A percentile compares a stretch with the other conserved stretches of the same genome.
These are phyloP conservation scores for Phaffia tasmanica DNA, from an alignment of 768 basidiomycete genomes.

Conservation along the genomic window DNA sequence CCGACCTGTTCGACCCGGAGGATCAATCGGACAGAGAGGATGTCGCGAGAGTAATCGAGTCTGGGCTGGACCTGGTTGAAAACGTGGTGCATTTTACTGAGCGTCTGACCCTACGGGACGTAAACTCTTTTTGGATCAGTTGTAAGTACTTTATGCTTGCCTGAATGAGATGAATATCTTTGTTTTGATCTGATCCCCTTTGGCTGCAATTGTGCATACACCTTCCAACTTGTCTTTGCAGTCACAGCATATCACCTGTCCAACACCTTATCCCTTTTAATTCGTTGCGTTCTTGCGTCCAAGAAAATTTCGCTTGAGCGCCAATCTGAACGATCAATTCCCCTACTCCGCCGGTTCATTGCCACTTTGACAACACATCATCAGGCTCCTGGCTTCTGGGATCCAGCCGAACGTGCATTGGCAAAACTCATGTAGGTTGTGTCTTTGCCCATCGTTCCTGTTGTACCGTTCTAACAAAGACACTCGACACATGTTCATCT, in stretches of 20 bases:
- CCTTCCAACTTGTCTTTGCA: background rate
- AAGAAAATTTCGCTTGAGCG: slow-evolving; percentile 1
- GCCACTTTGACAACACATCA: slow-evolving; percentile 15
- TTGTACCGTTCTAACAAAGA: too few relatives aligned
- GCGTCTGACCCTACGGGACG: slow-evolving; percentile 14
- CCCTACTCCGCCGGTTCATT: slow-evolving; percentile 12
- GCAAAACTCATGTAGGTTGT: slow-evolving; percentile 10
- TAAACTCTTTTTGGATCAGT: slow-evolving; percentile 19
- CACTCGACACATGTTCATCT: too few relatives aligned
- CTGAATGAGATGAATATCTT: background rate
- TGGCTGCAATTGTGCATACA: background rate
- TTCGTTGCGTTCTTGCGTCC: slow-evolving; percentile 20
- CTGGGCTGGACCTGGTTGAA: slow-evolving; percentile 18
- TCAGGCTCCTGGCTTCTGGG: slow-evolving; percentile 12
- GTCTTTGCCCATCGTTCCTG: too few relatives aligned
- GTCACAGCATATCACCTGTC: slow-evolving; percentile 22
- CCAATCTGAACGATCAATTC: slow-evolving; percentile 10
- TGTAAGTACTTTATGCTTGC: slow-evolving; percentile 1
- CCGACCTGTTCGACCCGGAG: slow-evolving; percentile 20
- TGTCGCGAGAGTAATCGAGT: slow-evolving; percentile 5
- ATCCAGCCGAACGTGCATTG: slow-evolving; percentile 17
- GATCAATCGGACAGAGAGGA: slow-evolving; percentile 13
- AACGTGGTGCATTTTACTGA: slow-evolving; percentile 17
- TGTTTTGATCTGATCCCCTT: background rate
- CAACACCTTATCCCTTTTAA: slow-evolving; percentile 21